Evolutionary conservation across 371 early-diverging fungal genomes (phyloP), one percentile per base, ranked within the genome.

Genomic region (Polyrhizophydium stewartii): DNA sequence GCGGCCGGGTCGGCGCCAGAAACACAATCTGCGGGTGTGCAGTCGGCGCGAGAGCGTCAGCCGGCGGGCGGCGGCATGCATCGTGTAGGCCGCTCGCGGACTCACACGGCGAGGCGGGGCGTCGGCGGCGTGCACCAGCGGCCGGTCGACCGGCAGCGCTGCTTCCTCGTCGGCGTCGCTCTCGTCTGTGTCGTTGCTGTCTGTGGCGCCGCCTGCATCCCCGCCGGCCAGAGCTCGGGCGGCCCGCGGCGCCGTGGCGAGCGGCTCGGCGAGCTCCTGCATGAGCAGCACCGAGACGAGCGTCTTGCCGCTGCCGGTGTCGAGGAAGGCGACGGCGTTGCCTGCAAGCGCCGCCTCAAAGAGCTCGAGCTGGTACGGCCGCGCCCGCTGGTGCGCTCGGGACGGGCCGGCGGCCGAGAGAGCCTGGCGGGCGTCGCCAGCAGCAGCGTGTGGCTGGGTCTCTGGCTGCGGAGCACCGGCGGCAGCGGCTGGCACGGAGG

Each of bases 291-390:
- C 88, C 0, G 96, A 89, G n/a, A 94, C 89, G 1, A 94, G 72
- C 0, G 96, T 95, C 67, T 94, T 94, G 25, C 96, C 94, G 40
- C 85, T 81, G 12, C 95, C 96, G 0, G 97, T 94, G 66, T 93
- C 92, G 38, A 96, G 73, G 7, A 91, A 90, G 0, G 92, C 88
- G 59, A 95, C 87, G 37, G 91, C 75, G 74, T 95, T 96, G 9
- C 77, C 74, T 16, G 74, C 60, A 30, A 76, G 61, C 0, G 96
- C 92, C 47, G 76, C 77, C 56, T 79, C 72, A 55, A 79, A 88
- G 10, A 94, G 73, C 38, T 90, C 88, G 32, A 84, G 63, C 71
- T 96, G 96, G 63, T 96, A 94, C 0, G 77, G 77, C 24, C 73
- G 72, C 9, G 60, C 35, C 35, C 13, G 35, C n/a, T n/a, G n/a